These are phyloP conservation scores for Cucumis sativus DNA, from an alignment of 306 rosid genomes.

Conservation along the genomic window DNA sequence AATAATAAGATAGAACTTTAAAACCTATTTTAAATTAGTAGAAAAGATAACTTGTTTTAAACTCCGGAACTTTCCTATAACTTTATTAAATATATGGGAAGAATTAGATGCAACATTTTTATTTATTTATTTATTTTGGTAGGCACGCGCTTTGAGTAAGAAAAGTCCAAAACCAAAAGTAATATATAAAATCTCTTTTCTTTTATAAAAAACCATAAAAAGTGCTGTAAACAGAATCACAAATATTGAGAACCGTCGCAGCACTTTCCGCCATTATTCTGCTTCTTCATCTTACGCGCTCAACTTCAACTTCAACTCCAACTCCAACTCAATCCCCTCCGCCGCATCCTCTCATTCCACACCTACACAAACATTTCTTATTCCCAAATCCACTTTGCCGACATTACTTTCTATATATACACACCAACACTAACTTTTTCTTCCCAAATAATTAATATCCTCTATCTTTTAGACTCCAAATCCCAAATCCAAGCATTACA, in stretches of 20 bases:
- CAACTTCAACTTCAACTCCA: not conserved
- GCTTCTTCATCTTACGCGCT: not conserved
- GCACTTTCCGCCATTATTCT: not conserved
- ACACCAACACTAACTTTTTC: not conserved
- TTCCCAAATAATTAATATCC: not conserved
- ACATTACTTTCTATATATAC: not conserved
- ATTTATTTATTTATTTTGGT: not conserved
- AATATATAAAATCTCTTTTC: not conserved
- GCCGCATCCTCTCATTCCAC: not conserved
- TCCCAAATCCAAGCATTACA: not conserved
- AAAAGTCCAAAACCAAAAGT: not conserved
- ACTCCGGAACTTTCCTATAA: no score
- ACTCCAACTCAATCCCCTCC: not conserved
- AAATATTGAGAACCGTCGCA: not conserved
- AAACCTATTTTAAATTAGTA: no score
- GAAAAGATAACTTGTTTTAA: no score
- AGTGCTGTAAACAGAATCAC: not conserved
- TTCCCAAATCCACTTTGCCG: not conserved
- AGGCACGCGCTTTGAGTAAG: not conserved
- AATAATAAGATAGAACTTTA: no score
- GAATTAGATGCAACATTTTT: no score
- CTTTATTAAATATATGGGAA: no score
- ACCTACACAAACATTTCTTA: not conserved
- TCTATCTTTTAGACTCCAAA: conserved; percentile 4
- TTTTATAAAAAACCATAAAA: not conserved